phyloP scores from a whole-genome alignment of 2,329 filamentous ascomycete species.

The Paecilomyces sp. region DNA sequence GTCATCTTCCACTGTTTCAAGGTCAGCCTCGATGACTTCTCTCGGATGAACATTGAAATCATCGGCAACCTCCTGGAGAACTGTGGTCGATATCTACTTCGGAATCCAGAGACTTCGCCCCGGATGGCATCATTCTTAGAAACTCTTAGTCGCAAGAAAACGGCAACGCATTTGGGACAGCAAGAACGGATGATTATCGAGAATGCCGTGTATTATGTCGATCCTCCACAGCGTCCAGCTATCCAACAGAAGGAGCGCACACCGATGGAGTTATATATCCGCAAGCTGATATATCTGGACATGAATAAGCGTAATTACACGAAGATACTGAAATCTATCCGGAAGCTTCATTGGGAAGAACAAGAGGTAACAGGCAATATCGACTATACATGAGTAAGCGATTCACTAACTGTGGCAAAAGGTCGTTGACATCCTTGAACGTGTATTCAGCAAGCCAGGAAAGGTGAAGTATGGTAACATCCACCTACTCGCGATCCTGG shows the following conservation, averaged over 20 bases:
- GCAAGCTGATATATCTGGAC: slow-evolving; percentile 87
- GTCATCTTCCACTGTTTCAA: slow-evolving; percentile 98
- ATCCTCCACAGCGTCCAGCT: slow-evolving; percentile 84
- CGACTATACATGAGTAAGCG: neutral
- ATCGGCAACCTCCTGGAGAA: slow-evolving; percentile 95
- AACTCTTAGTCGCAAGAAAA: slow-evolving; percentile 91
- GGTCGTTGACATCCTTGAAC: slow-evolving; percentile 72
- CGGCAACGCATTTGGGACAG: slow-evolving; percentile 87
- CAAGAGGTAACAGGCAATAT: slow-evolving; percentile 51
- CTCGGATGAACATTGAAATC: slow-evolving; percentile 98
- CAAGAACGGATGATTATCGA: slow-evolving; percentile 98
- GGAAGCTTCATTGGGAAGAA: slow-evolving; percentile 97
- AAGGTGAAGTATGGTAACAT: slow-evolving; percentile 98
- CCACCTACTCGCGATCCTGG: slow-evolving; percentile 81
- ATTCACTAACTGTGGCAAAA: slow-evolving; percentile 11
- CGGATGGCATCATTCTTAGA: slow-evolving; percentile 92
- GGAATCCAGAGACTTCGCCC: slow-evolving; percentile 85
- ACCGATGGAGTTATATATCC: slow-evolving; percentile 84
- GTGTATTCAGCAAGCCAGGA: slow-evolving; percentile 90
- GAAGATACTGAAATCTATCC: slow-evolving; percentile 87
- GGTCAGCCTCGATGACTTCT: slow-evolving; percentile 95
- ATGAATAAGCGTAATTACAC: slow-evolving; percentile 91
- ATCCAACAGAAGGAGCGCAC: slow-evolving; percentile 96
- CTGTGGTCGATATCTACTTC: slow-evolving; percentile 86
- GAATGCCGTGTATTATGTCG: slow-evolving; percentile 96